Percentiles rank a stretch among this genome's conserved stretches.
Conservation (phyloP, 2,329 filamentous ascomycete species). For the Ascochyta pisi region DNA sequence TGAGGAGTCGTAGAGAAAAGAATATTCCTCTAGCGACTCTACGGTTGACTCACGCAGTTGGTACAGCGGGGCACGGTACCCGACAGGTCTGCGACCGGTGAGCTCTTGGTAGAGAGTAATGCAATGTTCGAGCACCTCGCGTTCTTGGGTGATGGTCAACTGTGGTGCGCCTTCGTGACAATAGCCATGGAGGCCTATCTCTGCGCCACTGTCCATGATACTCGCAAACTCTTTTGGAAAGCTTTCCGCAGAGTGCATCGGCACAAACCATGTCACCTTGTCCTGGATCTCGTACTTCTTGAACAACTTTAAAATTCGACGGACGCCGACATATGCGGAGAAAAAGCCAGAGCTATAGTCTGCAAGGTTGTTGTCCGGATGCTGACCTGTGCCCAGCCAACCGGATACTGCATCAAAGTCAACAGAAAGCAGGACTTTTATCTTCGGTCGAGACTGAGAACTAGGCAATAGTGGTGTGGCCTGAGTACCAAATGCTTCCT, state of each 20-base stretch:
- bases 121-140: conserved; percentile 58
- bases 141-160: conserved; percentile 58
- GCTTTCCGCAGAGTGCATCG: conserved; percentile 65
- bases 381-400: conserved; percentile 64
- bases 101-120: conserved; percentile 54
- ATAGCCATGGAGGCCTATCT: conserved; percentile 61
- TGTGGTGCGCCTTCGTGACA: conserved; percentile 57
- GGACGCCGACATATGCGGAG: conserved; percentile 63
- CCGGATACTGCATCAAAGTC: conserved; percentile 68
- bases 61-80: conserved; percentile 61
- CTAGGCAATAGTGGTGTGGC: not conserved
- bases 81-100: conserved; percentile 55
- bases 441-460: conserved; percentile 28
- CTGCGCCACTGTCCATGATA: conserved; percentile 61
- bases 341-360: conserved; percentile 65
- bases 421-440: conserved; percentile 52
- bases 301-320: conserved; percentile 62
- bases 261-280: conserved; percentile 66
- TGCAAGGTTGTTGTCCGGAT: conserved; percentile 61
- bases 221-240: conserved; percentile 60
- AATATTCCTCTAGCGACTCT: conserved; percentile 55
- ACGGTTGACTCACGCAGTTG: conserved; percentile 59
- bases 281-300: conserved; percentile 59
- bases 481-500: no score
- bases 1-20: conserved; percentile 60